These are phyloP conservation scores for Penicillium capsulatum DNA, from an alignment of 2,329 filamentous ascomycete species.

Conservation along the genomic window DNA sequence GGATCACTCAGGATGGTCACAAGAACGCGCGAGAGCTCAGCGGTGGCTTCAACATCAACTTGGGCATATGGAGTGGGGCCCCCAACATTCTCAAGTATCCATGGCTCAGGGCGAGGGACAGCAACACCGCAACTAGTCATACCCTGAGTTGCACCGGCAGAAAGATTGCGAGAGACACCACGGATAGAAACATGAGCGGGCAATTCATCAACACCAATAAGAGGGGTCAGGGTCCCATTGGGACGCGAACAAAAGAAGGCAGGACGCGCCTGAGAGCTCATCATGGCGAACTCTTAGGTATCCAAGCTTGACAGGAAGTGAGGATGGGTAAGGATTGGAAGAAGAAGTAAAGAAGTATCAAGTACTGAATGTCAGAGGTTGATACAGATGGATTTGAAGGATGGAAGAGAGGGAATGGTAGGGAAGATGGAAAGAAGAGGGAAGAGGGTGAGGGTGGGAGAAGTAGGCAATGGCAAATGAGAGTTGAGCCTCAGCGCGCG, in stretches of 20 bases:
- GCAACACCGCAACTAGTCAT: constrained; percentile 43
- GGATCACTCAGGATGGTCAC: constrained; percentile 22
- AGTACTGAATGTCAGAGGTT: background rate
- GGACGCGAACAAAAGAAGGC: constrained; percentile 43
- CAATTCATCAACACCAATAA: constrained; percentile 46
- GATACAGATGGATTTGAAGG: background rate
- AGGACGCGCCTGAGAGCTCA: constrained; percentile 32
- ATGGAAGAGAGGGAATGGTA: background rate
- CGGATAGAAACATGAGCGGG: constrained; percentile 36
- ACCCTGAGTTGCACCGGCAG: constrained; percentile 37
- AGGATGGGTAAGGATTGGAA: constrained; percentile 5
- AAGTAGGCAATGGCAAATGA: constrained; percentile 3
- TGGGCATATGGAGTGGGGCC: background rate
- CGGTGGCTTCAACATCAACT: background rate
- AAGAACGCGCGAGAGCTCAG: constrained; percentile 17
- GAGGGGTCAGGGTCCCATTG: constrained; percentile 39
- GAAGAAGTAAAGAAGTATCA: too few relatives aligned
- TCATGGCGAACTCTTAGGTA: constrained; percentile 5
- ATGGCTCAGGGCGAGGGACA: constrained; percentile 29
- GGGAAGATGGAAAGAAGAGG: constrained; percentile 5
- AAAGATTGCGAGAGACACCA: constrained; percentile 36
- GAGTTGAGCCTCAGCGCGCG: too few relatives aligned
- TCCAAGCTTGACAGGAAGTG: background rate
- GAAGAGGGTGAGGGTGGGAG: constrained; percentile 8
- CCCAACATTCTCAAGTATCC: constrained; percentile 31